Percentiles rank a stretch among this genome's conserved stretches.
Conservation (phyloP, 2,329 filamentous ascomycete species). For the Diaporthe amygdali region DNA sequence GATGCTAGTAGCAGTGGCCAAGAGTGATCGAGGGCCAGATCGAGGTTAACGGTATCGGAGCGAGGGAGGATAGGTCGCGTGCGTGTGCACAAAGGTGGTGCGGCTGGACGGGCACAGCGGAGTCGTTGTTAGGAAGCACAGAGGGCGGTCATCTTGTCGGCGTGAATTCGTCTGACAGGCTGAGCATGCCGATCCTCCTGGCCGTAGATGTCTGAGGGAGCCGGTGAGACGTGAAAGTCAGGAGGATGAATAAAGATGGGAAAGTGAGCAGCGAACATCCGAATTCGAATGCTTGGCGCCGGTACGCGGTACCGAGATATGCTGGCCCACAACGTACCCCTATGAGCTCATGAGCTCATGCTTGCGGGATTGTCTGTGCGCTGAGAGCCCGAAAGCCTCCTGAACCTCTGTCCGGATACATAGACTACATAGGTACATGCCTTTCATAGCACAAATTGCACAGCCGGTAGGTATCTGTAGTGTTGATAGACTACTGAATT, state of each 20-base stretch:
- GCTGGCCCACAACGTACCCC: neutral
- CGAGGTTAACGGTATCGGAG: neutral
- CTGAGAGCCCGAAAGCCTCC: neutral
- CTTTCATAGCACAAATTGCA: neutral
- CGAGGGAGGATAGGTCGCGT: neutral
- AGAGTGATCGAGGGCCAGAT: neutral
- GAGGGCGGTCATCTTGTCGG: conserved; percentile 1
- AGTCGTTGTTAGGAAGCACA: neutral
- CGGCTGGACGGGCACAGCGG: conserved; percentile 15
- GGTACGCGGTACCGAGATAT: conserved; percentile 3
- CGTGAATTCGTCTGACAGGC: neutral
- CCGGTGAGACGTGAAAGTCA: neutral
- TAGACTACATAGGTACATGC: neutral
- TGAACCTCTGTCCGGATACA: neutral
- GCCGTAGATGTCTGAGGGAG: neutral
- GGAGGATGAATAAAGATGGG: neutral
- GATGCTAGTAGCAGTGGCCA: neutral
- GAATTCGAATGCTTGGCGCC: conserved; percentile 7
- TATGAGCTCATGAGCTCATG: conserved; percentile 14
- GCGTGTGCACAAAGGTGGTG: conserved; percentile 3
- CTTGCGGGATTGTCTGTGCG: neutral
- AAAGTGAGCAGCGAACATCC: conserved; percentile 1
- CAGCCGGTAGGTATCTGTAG: neutral
- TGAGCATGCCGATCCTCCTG: conserved; percentile 10
- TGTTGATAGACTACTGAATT: too few species aligned